Evolutionary conservation across 176 grass and related monocot species (phyloP).

Genomic region (Pharus latifolius): DNA sequence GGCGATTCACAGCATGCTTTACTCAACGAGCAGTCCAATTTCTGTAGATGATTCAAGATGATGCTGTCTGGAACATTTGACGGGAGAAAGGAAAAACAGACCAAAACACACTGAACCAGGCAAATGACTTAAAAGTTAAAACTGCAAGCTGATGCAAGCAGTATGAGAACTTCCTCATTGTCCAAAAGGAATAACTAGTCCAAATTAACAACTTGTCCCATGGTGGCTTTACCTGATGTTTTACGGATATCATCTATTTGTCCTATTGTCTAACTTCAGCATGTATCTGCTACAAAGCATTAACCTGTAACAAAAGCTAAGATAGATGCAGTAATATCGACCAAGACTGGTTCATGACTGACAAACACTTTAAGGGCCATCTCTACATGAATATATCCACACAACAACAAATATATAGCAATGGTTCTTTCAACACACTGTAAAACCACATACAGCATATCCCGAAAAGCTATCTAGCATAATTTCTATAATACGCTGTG

Average conservation of each 20-base stretch:
- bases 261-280: too few relatives aligned
- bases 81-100: too few relatives aligned
- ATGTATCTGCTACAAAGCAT: too few relatives aligned
- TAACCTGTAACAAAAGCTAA: too few relatives aligned
- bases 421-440: neutral
- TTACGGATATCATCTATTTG: too few relatives aligned
- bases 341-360: neutral
- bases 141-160: too few relatives aligned
- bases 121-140: too few relatives aligned
- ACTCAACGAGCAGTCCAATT: neutral
- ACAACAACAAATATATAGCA: neutral
- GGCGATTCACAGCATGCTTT: neutral
- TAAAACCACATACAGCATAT: neutral
- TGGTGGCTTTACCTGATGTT: too few relatives aligned
- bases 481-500: neutral
- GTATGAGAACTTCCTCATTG: too few relatives aligned
- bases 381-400: neutral
- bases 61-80: too few relatives aligned
- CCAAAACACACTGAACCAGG: too few relatives aligned
- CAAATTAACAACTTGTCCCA: neutral
- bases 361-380: neutral
- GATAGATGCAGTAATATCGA: too few relatives aligned
- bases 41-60: neutral
- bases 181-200: neutral
- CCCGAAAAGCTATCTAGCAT: neutral